Evolutionary conservation across 1,139 yeast species (phyloP), one percentile per base, ranked within the genome.

Genomic region (Diutina siamensis): DNA sequence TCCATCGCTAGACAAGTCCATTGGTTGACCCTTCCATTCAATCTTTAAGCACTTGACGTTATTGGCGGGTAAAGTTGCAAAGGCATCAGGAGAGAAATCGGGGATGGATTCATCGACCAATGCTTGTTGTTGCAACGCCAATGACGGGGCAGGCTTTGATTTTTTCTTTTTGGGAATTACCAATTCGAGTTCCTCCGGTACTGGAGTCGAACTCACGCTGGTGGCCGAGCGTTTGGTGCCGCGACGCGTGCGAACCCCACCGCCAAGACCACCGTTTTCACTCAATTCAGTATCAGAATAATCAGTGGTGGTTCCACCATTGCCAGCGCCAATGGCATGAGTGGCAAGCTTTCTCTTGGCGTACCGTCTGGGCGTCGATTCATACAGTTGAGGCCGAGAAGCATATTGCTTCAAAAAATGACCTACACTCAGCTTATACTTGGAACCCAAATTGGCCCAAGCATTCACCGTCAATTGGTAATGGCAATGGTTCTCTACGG

Each of bases 21-120:
- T 87, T 40, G 97, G 95, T 55, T 88, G 94, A 10, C 97, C 97
- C 66, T 89, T 89, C 98, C 98, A 92, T 59, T 89, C 97, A 44
- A 94, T 85, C 58, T 83, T 83, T 55, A 92, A 71, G 53, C 88
- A 78, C 62, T 82, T 80, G 44, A 64, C 53, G 56, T 80, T 80
- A 55, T 78, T 80, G 20, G 74, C 67, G 31, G 94, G 88, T 49
- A 92, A 68, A 1, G 84, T 72, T 1, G 71, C 58, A 21, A 68
- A 48, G 1, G 85, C 65, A 48, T 63, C 63, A 4, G 97, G 97
- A 7, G 92, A 79, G 61, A 74, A 89, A 62, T 92, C 97, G n/a
- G 66, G 77, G 47, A 71, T 70, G 33, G 65, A 60, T 52, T 71
- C 85, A 55, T 83, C 87, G 55, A 79, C 74, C 44, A 68, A 59